Base-by-base conservation (phyloP, 139 green algal species). In the Pleodorina starrii region DNA sequence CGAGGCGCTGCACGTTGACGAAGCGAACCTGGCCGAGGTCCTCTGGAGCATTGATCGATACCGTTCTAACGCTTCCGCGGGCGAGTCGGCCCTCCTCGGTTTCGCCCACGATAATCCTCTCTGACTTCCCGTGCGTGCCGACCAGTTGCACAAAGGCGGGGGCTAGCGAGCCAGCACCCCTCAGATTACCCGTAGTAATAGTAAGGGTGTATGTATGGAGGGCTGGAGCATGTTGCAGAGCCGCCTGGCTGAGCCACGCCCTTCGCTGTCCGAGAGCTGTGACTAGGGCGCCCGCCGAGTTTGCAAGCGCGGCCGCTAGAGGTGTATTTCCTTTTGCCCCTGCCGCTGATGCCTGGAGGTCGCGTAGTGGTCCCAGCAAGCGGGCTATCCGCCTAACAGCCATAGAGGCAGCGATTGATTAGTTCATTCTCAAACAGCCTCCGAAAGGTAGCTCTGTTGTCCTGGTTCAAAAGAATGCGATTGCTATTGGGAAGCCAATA, bases 111-210 rank as follows among this genome's bases (percentile, higher is more conserved):
- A 88, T 25, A 32, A 94, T 63, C 29, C 71, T 51, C 21, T 92
- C 84, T 16, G 89, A 91, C 27, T 93, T 76, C 27, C 93, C 94
- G 23, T 93, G 46, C 21, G 84, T 87, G 50, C 95, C 95, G 21
- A 97, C 87, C 5, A 97, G 87, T 77, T 94, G 92, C 21, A 96
- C 42, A 25, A 80, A 87, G 0, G 91, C 93, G 6, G 83, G 74
- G 27, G 87, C 79, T 3, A 89, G 43, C 11, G 93, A 97, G 42
- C 97, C 97, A 29, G 97, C 96, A 0, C 97, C 97, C 5, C 97
- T 90, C 43, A 97, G 89, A 40, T 97, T 95, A n/a, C 96, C 97
- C 3, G 97, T 99, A 0, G 95, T 86, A 40, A 98, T 85, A 0
- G 63, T 63, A 10, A 88, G 66, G 5, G 63, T 88, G 36, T 88